Evolutionary conservation across 495 filamentous ascomycete genomes (phyloP), one percentile per base, ranked within the genome.

Genomic region (Platismatia glauca): DNA sequence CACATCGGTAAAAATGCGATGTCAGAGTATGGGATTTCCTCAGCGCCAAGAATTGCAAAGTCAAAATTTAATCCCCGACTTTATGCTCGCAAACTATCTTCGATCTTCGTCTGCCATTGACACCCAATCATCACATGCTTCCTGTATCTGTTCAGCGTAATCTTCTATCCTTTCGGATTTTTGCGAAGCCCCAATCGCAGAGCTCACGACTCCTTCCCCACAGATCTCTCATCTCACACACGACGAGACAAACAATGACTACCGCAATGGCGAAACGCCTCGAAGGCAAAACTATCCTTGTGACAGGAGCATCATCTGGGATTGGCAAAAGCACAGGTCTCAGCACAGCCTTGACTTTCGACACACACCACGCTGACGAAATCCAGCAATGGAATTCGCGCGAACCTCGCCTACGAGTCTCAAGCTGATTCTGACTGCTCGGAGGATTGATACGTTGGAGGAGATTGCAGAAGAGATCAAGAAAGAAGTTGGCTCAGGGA

Each of bases 301-400:
- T 98, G 59, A 98, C 94, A 0, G 94, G 94, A 46, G 94, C 94
- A 41, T 94, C 89, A 0, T 96, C 92, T 3, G 94, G 94, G 50
- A 98, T 98, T 71, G 94, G 94, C 3, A 82, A 82, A 60, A 87
- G 84, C 72, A 90, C 86, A 55, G 67, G 67, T 68, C 27, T 27
- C 50, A 27, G 16, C 39, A 35, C 41, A 16, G 7, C 22, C 44
- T 61, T 37, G 8, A 7, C 18, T 6, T 55, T 44, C 24, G 60
- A 61, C 27, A 46, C 20, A 52, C 55, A 56, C 41, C 33, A 38
- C 41, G 57, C 67, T 68, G 58, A 64, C 58, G 57, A 34, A 37
- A 39, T 35, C 44, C 33, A 66, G 94, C 94, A 33, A 78, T 90
- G 68, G 94, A 98, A 72, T 98, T 98, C 69, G 94, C 94, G 18